These are phyloP conservation scores for Xylaria bambusicola DNA, from an alignment of 495 filamentous ascomycete genomes.

Conservation along the genomic window DNA sequence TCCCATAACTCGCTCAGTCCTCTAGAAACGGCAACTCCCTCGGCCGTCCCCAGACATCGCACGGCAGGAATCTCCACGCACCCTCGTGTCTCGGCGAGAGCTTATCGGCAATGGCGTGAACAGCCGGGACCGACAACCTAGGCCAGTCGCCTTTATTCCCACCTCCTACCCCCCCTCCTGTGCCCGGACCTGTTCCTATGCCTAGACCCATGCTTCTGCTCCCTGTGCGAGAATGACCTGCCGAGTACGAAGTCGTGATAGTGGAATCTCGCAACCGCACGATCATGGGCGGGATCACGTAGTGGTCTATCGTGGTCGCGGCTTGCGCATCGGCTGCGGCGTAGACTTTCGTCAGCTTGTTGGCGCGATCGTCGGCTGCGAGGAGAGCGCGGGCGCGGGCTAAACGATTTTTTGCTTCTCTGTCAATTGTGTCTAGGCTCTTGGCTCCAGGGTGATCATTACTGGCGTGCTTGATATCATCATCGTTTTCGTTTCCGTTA, in stretches of 20 bases:
- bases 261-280: conserved; percentile 26
- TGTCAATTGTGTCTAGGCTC: not conserved
- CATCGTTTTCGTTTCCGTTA: not conserved
- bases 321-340: conserved; percentile 15
- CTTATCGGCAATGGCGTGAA: conserved; percentile 31
- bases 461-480: not conserved
- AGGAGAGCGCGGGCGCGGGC: not conserved
- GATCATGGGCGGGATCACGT: conserved; percentile 25
- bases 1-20: not conserved
- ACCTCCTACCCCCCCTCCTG: not conserved
- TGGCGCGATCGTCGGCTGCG: conserved; percentile 9
- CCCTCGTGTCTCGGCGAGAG: conserved; percentile 32
- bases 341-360: conserved; percentile 19
- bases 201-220: not conserved
- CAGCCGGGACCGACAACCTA: conserved; percentile 33
- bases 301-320: conserved; percentile 15
- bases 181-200: not conserved
- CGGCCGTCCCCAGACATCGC: conserved; percentile 36
- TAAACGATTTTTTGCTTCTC: not conserved
- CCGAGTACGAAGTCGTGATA: not conserved
- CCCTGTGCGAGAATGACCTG: not conserved
- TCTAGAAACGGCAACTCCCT: conserved; percentile 30
- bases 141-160: conserved; percentile 33
- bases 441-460: not conserved
- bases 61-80: conserved; percentile 46